Base-by-base conservation (phyloP, 176 grass and related monocot genomes). In the Coix lacrymajobi region DNA sequence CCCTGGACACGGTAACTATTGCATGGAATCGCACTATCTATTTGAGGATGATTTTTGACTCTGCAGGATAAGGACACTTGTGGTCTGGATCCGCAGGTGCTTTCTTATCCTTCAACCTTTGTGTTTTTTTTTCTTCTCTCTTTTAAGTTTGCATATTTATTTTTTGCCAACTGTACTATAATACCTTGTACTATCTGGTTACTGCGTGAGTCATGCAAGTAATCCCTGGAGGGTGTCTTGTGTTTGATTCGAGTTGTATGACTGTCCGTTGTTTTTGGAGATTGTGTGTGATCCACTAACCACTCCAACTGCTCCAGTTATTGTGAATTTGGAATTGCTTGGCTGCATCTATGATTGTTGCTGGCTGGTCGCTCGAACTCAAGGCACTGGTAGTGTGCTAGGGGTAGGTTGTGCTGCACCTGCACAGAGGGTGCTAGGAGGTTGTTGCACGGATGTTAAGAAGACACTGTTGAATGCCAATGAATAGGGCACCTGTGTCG, bases 31-130 rank as follows among this genome's bases (percentile, higher is more conserved):
- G 66, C 49, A n/a, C 30, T 69, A 82, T 75, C 30, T 75, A 49
- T 90, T 79, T 51, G 45, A 83, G 69, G 25, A 87, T 84, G 80
- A 90, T 90, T 87, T 83, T 89, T 90, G 79, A 83, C 84, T 34
- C 3, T 52, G 4, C 28, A 37, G 62, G 43, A 24, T 34, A 78
- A 62, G 41, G 51, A 68, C 61, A 51, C 30, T 16, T 69, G 68
- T 78, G 79, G 39, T 63, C 3, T 75, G 8, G 17, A 61, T 54
- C 57, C 17, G 45, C 26, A 36, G 73, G 46, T 20, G 39, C 83
- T 79, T 62, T 33, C 74, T 40, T 75, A 4, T 69, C 58, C 79
- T 62, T 34, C 10, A 44, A 6, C 15, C 69, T 25, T 82, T 40
- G 46, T 29, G 29, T 63, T 73, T 17, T 8, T 46, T 66, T 34